Base-by-base conservation (phyloP, 306 rosid species). In the Medicago lupulina region DNA sequence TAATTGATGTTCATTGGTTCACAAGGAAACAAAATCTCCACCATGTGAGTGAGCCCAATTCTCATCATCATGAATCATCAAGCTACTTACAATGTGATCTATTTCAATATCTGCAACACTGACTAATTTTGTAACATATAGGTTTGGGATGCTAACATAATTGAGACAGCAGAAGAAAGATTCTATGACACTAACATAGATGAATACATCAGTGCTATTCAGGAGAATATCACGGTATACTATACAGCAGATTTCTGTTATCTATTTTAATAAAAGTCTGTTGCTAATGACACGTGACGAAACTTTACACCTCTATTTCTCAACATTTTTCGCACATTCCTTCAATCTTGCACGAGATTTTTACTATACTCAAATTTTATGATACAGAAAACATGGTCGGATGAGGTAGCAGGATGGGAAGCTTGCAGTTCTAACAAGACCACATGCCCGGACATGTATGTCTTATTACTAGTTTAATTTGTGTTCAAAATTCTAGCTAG, bases 21-120 rank as follows among this genome's bases (percentile, higher is more conserved):
- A 92, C 84, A 16, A 86, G 82, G 77, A 86, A 86, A 81, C 88
- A 87, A 83, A 92, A 90, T 84, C 98, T 94, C 76, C 98, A 94
- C 77, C 98, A 91, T 85, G 98, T 94, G 51, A 88, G 89, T 91
- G 60, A 87, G 79, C 60, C 15, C 23, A 44, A 60, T 31, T 60
- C 62, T 65, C 55, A 60, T 7, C 36, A 61, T 17, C 54, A 51
- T 43, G 6, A 25, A 70, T n/a, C 49, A 51, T 41, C 80, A 66
- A 66, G 3, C 76, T 70, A 49, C 68, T 39, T 39, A 68, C 25
- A 16, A 10, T 13, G 9, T 54, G 34, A 12, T 59, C 63, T 40
- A 66, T 49, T 43, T 21, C 40, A 74, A 59, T 40, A 28, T 8
- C 14, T 3, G 10, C 16, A 11, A 4, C 4, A 12, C 19, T 25